Base-by-base conservation (phyloP, 257 asterid genomes). In the Lithospermum erythrorhizon region DNA sequence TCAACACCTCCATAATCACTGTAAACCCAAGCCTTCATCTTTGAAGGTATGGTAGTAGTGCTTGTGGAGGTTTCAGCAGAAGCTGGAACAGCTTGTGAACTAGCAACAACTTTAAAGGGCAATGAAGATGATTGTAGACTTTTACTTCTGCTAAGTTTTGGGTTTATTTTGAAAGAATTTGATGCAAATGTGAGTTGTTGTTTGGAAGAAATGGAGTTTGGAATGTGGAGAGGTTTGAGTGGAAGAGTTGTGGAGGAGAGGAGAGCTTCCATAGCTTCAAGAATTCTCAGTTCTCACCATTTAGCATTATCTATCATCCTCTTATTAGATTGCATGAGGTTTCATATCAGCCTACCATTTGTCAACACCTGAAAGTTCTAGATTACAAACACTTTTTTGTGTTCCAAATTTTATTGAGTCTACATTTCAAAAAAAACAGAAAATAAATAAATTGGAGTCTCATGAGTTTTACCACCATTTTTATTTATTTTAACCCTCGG, bases 21-120 rank as follows among this genome's bases (percentile, higher is more conserved):
- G 61, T 90, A 90, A 51, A 73, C 70, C 97, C 96, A 90, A 9
- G 86, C 95, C 82, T 87, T 83, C 97, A 87, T 90, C 27, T 82
- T 69, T 7, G 89, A 74, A 2, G 91, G 97, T 13, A 86, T 29
- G 0, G 83, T 61, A 53, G 82, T 63, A 53, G 82, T 63, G 55
- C 63, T 58, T 11, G 83, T 63, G 3, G 87, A 69, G 48, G 79
- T 56, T 67, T 76, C 77, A 25, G 79, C 54, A 47, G 87, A 57
- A 32, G 65, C 66, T 55, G 87, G 65, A 2, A 87, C 80, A 49
- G 94, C 73, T 57, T 83, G 87, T 8, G 95, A 83, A 62, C 75
- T 71, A 16, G 94, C 90, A 53, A 30, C 68, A 2, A 79, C 59
- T 66, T 11, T 41, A 11, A 41, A 41, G 49, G 16, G 49, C 17